These are phyloP conservation scores for Trichoderma afroharzianum DNA, from an alignment of 2,329 filamentous ascomycete species.

Conservation along the genomic window DNA sequence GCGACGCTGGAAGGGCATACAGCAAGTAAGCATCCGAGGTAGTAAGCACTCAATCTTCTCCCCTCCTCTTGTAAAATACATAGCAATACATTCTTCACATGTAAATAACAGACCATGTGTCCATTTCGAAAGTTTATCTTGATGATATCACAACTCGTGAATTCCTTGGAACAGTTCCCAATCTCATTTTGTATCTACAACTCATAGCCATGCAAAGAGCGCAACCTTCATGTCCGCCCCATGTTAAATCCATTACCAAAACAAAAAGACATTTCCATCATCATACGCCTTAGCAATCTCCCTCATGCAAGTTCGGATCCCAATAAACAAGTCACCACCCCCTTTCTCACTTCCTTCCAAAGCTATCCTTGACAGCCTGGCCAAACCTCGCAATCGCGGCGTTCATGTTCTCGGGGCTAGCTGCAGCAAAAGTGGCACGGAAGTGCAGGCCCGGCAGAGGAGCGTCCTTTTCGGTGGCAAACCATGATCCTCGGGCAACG, in stretches of 20 bases:
- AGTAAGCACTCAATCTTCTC: neutral
- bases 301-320: neutral
- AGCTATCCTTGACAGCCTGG: conserved; percentile 62
- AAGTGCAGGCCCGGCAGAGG: conserved; percentile 71
- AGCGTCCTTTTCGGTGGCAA: conserved; percentile 68
- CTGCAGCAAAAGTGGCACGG: conserved; percentile 84
- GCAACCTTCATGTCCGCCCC: neutral
- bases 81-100: neutral
- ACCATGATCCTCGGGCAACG: conserved; percentile 85
- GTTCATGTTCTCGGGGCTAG: conserved; percentile 65
- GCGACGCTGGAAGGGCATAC: neutral
- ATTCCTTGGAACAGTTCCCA: neutral
- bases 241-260: neutral
- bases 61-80: neutral
- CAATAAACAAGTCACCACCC: neutral
- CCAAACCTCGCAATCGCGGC: conserved; percentile 74
- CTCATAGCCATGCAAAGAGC: neutral
- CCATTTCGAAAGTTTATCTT: neutral
- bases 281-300: neutral
- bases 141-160: neutral
- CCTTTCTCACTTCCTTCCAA: conserved; percentile 32
- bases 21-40: neutral
- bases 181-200: neutral
- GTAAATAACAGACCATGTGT: neutral
- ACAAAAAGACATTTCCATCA: neutral